phyloP scores from a whole-genome alignment of 2,329 filamentous ascomycete species.

The Hymenoscyphus fructigenus region DNA sequence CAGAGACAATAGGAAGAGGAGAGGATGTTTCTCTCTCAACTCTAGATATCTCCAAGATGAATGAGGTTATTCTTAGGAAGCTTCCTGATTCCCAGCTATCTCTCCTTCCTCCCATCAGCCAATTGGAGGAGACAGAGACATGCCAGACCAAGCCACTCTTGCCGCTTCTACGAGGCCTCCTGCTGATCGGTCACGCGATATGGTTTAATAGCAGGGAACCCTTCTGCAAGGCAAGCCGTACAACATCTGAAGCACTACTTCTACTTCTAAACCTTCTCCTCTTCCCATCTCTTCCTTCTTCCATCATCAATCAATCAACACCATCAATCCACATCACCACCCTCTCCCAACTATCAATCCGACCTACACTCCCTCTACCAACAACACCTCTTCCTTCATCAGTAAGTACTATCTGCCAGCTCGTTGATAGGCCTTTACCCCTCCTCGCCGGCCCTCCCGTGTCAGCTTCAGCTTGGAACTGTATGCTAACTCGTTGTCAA shows the following conservation, averaged over 20 bases:
- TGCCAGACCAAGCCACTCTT: neutral
- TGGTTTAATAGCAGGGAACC: neutral
- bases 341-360: conserved; percentile 4
- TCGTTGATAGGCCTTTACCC: conserved; percentile 19
- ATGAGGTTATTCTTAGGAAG: neutral
- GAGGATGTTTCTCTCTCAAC: neutral
- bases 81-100: neutral
- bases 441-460: conserved; percentile 15
- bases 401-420: conserved; percentile 28
- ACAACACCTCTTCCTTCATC: conserved; percentile 20
- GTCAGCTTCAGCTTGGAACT: conserved; percentile 7
- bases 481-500: conserved; percentile 21
- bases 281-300: conserved; percentile 12
- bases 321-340: conserved; percentile 13
- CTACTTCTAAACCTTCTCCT: conserved; percentile 7
- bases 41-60: neutral
- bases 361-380: conserved; percentile 3
- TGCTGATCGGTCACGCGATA: conserved; percentile 4
- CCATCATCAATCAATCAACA: conserved; percentile 18
- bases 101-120: neutral
- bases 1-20: neutral
- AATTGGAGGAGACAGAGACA: neutral
- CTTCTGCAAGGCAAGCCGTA: neutral
- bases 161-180: neutral
- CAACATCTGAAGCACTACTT: conserved; percentile 1